These are phyloP conservation scores for Eucalyptus paniculata DNA, from an alignment of 345 rosid species.

Conservation along the genomic window DNA sequence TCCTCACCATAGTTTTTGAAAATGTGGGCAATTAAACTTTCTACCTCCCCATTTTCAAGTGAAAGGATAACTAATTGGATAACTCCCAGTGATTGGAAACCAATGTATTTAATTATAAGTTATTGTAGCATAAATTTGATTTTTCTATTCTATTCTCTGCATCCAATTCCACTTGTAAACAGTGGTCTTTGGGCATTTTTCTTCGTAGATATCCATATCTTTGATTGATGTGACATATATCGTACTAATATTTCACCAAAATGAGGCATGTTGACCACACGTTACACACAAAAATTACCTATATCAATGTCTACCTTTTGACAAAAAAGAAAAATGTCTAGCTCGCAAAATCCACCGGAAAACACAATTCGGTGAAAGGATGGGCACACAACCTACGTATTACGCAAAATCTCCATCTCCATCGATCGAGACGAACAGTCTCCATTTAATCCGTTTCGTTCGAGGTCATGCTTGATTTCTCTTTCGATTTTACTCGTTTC, in stretches of 20 bases:
- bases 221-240: background rate
- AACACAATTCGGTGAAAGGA: background rate
- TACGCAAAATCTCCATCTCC: background rate
- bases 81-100: background rate
- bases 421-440: too few relatives aligned
- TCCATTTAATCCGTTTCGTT: background rate
- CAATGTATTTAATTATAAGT: background rate
- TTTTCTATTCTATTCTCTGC: too few relatives aligned
- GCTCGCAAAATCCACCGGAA: background rate
- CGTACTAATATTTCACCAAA: background rate
- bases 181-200: background rate
- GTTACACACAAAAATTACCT: background rate
- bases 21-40: too few relatives aligned
- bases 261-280: background rate
- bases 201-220: background rate
- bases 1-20: fast-evolving
- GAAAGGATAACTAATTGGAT: background rate
- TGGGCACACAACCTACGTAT: background rate
- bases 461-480: background rate
- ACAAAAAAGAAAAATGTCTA: background rate
- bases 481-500: background rate
- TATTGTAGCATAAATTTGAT: background rate
- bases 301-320: background rate
- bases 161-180: background rate
- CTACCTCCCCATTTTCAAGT: too few relatives aligned